Base-by-base conservation (phyloP, 2,329 filamentous ascomycete genomes). In the Ascosphaera apis region DNA sequence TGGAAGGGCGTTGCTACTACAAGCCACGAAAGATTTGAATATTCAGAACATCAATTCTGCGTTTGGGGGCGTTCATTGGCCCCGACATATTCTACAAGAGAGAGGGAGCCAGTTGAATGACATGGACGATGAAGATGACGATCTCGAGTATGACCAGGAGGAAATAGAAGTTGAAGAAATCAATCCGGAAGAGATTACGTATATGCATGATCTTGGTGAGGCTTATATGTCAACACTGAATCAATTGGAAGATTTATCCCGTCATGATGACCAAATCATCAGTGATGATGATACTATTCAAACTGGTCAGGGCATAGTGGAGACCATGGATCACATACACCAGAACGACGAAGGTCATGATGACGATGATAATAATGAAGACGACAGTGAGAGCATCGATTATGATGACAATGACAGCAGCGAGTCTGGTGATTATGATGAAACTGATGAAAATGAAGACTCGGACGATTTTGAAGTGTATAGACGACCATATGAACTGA, bases 21-120 rank as follows among this genome's bases (percentile, higher is more conserved):
- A 66, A 43, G 63, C 64, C 15, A 62, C 60, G 0, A 62, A 63
- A 41, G 62, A 59, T 2, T 56, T 76, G 33, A 65, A 65, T 31
- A 73, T 66, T 48, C 54, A 58, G 12, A 63, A 63, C 41, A 63
- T 72, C 15, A 69, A 72, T 45, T 60, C 61, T 21, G 67, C 69
- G 3, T 76, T 73, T 51, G 70, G 71, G 21, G 72, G 71, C 0
- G 48, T 66, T n/a, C 63, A 5, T 13, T 30, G 4, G 27, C 27
- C 27, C n/a, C 27, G 12, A 13, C n/a, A 11, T 30, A 12, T 13
- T 30, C n/a, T 12, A 13, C 27, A 30, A 12, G 12, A 13, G n/a
- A n/a, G n/a, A n/a, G n/a, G 63, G 4, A 55, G 60, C 9, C 51
- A 54, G 1, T 45, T 63, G 30, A 50, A 48, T 25, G 49, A 56